Evolutionary conservation across 768 basidiomycete species (phyloP).

Genomic region (Mycena indigotica): DNA sequence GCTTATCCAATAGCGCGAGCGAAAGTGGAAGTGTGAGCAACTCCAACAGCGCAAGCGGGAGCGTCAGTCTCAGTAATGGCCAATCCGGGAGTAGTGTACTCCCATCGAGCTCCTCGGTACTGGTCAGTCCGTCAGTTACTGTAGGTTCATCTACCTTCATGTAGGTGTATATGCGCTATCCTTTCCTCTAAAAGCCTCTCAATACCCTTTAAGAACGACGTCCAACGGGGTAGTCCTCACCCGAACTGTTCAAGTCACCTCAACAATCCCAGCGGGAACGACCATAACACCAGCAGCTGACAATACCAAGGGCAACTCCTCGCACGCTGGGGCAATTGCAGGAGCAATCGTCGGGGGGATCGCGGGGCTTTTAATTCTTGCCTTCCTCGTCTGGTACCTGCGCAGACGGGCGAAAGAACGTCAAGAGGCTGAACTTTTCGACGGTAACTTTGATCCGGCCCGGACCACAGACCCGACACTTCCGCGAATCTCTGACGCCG

Average conservation of each 20-base stretch:
- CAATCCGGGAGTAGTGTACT: not conserved
- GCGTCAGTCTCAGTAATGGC: not conserved
- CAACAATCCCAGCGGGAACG: slow-evolving; percentile 29
- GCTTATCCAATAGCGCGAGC: too few relatives aligned
- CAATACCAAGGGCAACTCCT: slow-evolving; percentile 1
- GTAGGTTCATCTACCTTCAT: slow-evolving; percentile 2
- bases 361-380: slow-evolving; percentile 29
- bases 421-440: slow-evolving; percentile 30
- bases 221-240: slow-evolving; percentile 35
- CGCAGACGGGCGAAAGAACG: slow-evolving; percentile 28
- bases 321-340: slow-evolving; percentile 47
- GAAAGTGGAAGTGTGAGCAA: too few relatives aligned
- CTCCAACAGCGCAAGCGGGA: not conserved
- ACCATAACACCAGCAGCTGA: slow-evolving; percentile 17
- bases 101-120: slow-evolving; percentile 2
- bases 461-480: slow-evolving; percentile 24
- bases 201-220: slow-evolving; percentile 6
- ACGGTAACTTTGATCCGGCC: slow-evolving; percentile 47
- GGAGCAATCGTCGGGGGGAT: slow-evolving; percentile 56
- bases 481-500: slow-evolving; percentile 15
- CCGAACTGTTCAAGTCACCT: slow-evolving; percentile 28
- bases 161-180: not conserved
- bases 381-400: slow-evolving; percentile 30
- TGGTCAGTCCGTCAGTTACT: slow-evolving; percentile 1
- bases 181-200: not conserved